Percentiles rank a stretch among this genome's conserved stretches.
Conservation (phyloP, 345 rosid genomes). For the Kandelia obovata region DNA sequence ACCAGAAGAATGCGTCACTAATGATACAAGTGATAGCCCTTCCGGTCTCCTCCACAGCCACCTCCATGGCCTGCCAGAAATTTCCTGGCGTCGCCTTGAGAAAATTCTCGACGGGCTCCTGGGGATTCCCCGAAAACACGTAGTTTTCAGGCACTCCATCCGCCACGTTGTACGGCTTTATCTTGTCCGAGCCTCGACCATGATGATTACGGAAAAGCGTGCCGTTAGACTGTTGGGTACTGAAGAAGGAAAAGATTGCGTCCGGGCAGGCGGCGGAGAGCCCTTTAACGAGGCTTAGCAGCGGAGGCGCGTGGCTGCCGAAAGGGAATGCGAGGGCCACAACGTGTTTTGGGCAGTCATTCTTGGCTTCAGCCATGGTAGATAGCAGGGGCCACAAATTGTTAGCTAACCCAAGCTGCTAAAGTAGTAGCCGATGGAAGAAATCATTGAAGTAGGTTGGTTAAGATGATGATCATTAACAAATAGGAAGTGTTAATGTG, state of each 20-base stretch:
- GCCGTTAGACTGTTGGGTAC: constrained; percentile 34
- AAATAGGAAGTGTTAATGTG: too few species aligned
- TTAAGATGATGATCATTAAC: too few species aligned
- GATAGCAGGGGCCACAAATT: not conserved
- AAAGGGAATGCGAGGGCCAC: constrained; percentile 23
- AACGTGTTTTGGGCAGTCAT: constrained; percentile 14
- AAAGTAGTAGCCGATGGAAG: too few species aligned
- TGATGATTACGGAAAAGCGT: constrained; percentile 1
- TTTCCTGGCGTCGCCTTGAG: constrained; percentile 35
- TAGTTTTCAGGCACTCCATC: constrained; percentile 40
- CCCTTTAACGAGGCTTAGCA: constrained; percentile 17
- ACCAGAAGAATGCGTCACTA: constrained; percentile 54
- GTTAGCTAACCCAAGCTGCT: too few species aligned
- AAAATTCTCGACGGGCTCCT: constrained; percentile 37
- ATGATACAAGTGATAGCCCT: constrained; percentile 32
- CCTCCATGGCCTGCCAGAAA: constrained; percentile 24
- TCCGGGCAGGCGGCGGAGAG: constrained; percentile 15
- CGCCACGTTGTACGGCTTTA: constrained; percentile 17
- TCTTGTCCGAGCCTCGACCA: not conserved
- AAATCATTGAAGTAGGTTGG: too few species aligned
- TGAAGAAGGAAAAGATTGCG: constrained; percentile 35
- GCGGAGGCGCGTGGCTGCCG: constrained; percentile 21
- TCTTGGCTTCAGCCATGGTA: not conserved
- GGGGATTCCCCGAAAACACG: constrained; percentile 20
- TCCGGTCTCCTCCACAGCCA: constrained; percentile 29